phyloP scores from a whole-genome alignment of 257 asterid genomes.

The Nemophila menziesii region DNA sequence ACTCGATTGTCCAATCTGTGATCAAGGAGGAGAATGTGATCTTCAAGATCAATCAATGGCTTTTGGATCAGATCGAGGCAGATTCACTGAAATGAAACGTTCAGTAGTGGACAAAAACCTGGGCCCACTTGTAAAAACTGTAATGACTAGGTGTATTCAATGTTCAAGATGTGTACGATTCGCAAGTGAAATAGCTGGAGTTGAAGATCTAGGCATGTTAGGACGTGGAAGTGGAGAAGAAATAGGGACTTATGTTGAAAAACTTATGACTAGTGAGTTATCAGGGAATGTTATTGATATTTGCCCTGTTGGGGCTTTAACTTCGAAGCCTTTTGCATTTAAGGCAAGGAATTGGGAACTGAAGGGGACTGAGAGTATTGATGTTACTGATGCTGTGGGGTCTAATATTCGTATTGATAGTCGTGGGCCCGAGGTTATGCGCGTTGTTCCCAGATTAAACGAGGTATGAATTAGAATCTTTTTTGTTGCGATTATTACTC shows the following conservation, averaged over 20 bases:
- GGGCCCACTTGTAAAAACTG: slow-evolving; percentile 93
- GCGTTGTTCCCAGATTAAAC: slow-evolving; percentile 83
- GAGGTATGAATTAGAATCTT: slow-evolving; percentile 45
- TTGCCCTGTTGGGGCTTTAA: slow-evolving; percentile 98
- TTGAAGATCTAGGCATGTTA: slow-evolving; percentile 91
- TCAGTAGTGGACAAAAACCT: slow-evolving; percentile 96
- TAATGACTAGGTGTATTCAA: slow-evolving; percentile 92
- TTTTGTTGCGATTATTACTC: no score
- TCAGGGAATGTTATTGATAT: slow-evolving; percentile 97
- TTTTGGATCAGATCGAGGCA: slow-evolving; percentile 94
- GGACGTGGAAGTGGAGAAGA: slow-evolving; percentile 99
- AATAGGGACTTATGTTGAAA: slow-evolving; percentile 96
- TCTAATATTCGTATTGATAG: slow-evolving; percentile 97
- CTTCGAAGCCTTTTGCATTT: slow-evolving; percentile 97
- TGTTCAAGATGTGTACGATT: slow-evolving; percentile 97
- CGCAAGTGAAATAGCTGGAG: slow-evolving; percentile 93
- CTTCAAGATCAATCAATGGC: slow-evolving; percentile 98
- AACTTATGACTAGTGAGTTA: slow-evolving; percentile 94
- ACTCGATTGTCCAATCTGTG: slow-evolving; percentile 94
- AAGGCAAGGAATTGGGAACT: slow-evolving; percentile 99
- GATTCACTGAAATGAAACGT: slow-evolving; percentile 86
- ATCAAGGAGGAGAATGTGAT: slow-evolving; percentile 99
- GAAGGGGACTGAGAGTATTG: slow-evolving; percentile 96
- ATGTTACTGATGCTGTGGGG: slow-evolving; percentile 98
- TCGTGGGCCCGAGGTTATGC: slow-evolving; percentile 99